Percentiles rank a stretch among this genome's conserved stretches.
Conservation (phyloP, 2,329 filamentous ascomycete species). For the Penicillium sp. region DNA sequence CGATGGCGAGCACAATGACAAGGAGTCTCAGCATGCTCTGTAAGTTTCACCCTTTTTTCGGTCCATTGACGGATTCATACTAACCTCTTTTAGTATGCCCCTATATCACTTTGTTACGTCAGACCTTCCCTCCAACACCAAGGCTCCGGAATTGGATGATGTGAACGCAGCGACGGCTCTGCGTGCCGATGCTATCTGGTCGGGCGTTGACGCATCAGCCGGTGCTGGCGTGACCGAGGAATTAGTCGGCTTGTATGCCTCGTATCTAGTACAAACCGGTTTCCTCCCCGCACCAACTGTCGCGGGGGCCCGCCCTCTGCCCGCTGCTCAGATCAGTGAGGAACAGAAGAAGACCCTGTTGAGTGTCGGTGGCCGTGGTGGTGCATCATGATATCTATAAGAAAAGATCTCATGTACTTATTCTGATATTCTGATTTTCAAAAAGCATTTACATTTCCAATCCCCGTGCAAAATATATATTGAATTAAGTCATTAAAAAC, state of each 20-base stretch:
- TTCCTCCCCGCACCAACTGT: conserved; percentile 53
- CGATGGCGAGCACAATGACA: conserved; percentile 52
- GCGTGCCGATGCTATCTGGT: conserved; percentile 59
- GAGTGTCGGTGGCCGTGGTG: conserved; percentile 55
- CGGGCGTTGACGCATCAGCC: conserved; percentile 56
- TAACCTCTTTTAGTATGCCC: conserved; percentile 52
- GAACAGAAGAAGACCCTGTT: conserved; percentile 50
- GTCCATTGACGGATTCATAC: not conserved
- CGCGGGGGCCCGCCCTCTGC: conserved; percentile 38
- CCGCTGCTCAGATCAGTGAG: conserved; percentile 45
- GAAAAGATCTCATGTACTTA: not conserved
- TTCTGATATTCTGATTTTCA: not conserved
- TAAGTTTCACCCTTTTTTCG: conserved; percentile 28
- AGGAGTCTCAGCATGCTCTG: conserved; percentile 66
- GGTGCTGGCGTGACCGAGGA: conserved; percentile 59
- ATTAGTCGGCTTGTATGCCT: conserved; percentile 61
- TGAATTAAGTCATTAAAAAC: not conserved
- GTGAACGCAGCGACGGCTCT: conserved; percentile 64
- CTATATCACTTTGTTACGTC: conserved; percentile 71
- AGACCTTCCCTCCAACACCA: conserved; percentile 67
- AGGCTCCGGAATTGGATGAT: conserved; percentile 73
- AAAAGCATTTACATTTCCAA: not conserved
- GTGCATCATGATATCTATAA: conserved; percentile 23
- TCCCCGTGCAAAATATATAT: not conserved
- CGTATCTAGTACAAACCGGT: conserved; percentile 61